phyloP scores from a whole-genome alignment of 345 rosid genomes.

The Turnera subulata region DNA sequence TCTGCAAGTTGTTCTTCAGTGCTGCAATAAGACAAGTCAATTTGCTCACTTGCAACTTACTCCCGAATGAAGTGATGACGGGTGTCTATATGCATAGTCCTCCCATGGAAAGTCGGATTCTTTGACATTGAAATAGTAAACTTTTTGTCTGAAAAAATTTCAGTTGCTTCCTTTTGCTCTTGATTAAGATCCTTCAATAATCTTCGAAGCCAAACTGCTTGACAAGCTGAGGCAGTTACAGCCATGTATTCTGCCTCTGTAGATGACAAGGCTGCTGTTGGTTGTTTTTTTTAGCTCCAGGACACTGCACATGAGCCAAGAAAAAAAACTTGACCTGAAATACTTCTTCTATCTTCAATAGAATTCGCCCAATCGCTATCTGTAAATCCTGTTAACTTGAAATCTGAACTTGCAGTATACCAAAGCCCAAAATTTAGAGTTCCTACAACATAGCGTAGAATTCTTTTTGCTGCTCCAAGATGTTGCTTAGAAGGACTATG shows the following conservation, averaged over 20 bases:
- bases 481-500: conserved; percentile 10
- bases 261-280: conserved; percentile 4
- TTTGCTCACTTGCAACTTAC: background rate
- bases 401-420: background rate
- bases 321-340: background rate
- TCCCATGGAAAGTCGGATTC: background rate
- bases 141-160: background rate
- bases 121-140: background rate
- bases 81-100: background rate
- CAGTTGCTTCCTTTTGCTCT: too few species aligned
- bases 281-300: background rate
- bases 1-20: too few species aligned
- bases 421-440: background rate
- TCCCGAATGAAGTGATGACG: conserved; percentile 3
- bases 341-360: background rate
- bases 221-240: conserved; percentile 1
- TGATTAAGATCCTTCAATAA: too few species aligned
- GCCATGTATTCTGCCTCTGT: background rate
- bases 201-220: background rate
- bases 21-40: background rate
- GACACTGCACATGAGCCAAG: background rate
- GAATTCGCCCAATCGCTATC: background rate
- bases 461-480: conserved; percentile 7
- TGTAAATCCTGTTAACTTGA: background rate
- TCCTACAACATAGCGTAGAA: background rate